Evolutionary conservation across 345 rosid species (phyloP), one percentile per base, ranked within the genome.

Genomic region (Mercurialis annua): DNA sequence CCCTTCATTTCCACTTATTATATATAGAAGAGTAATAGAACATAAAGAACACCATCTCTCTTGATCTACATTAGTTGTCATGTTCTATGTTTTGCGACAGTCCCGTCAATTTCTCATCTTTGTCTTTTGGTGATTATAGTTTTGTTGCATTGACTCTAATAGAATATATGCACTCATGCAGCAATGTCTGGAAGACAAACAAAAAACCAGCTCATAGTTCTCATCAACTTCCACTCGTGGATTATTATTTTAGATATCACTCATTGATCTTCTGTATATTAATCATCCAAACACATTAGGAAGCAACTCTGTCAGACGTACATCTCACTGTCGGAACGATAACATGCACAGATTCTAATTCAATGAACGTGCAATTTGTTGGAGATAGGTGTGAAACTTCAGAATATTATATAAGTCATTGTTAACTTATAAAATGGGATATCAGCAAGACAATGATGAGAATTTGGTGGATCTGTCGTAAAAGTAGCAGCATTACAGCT

Each of bases 401-500:
- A 24, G 6, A 26, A 21, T 21, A 12, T 46, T 68, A 62, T n/a
- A n/a, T 31, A 18, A 33, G n/a, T n/a, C 14, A 7, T 31, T 20
- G 33, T 5, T 4, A 40, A 26, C 11, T n/a, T 18, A 4, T 34
- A 3, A 3, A 34, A 34, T 34, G 9, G 40, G 40, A 34, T 34
- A 16, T 2, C 2, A 14, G 9, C 1, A n/a, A 7, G 5, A 17
- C 40, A 30, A 10, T 42, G 56, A 43, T 34, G 38, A 26, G n/a
- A 6, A 10, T 4, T 18, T 49, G 23, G 11, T 49, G 26, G 59
- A 54, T 26, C 30, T 54, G 34, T 29, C 59, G 16, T 31, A 54
- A 54, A 26, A 54, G 18, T 24, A 26, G 59, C 7, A 54, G 27
- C 59, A 54, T 54, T 17, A 54, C 59, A 54, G 59, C 17, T 54